Evolutionary conservation across 2,329 filamentous ascomycete species (phyloP).

Genomic region (Xylariaceae sp.): DNA sequence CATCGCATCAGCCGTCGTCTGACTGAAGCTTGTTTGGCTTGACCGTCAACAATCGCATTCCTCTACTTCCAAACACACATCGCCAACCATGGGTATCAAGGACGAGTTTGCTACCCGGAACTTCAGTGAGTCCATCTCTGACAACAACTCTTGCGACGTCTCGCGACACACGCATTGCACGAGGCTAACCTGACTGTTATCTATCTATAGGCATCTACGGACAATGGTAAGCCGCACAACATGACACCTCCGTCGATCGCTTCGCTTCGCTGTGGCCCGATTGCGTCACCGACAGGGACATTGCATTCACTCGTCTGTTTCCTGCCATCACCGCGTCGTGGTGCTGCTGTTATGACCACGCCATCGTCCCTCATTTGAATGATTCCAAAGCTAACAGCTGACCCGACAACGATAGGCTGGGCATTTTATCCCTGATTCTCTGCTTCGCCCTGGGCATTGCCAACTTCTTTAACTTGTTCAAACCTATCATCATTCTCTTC

Average conservation of each 20-base stretch:
- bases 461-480: constrained; percentile 59
- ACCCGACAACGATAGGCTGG: constrained; percentile 49
- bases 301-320: not conserved
- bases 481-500: constrained; percentile 48
- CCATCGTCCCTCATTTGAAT: not conserved
- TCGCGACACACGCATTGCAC: constrained; percentile 1
- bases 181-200: constrained; percentile 31
- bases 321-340: not conserved
- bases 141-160: constrained; percentile 11
- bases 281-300: not conserved
- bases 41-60: not conserved
- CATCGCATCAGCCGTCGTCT: not conserved
- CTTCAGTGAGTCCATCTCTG: constrained; percentile 59
- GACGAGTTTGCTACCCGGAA: constrained; percentile 72
- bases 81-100: constrained; percentile 64
- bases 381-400: constrained; percentile 19
- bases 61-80: constrained; percentile 2
- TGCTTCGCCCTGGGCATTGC: constrained; percentile 68
- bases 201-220: constrained; percentile 72
- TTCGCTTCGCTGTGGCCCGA: constrained; percentile 3
- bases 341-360: not conserved
- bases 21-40: not conserved
- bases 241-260: not conserved
- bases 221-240: constrained; percentile 62
- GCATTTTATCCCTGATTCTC: constrained; percentile 68